These are phyloP conservation scores for Drosera spatulata DNA, from an alignment of 179 eudicot genomes.

Conservation along the genomic window DNA sequence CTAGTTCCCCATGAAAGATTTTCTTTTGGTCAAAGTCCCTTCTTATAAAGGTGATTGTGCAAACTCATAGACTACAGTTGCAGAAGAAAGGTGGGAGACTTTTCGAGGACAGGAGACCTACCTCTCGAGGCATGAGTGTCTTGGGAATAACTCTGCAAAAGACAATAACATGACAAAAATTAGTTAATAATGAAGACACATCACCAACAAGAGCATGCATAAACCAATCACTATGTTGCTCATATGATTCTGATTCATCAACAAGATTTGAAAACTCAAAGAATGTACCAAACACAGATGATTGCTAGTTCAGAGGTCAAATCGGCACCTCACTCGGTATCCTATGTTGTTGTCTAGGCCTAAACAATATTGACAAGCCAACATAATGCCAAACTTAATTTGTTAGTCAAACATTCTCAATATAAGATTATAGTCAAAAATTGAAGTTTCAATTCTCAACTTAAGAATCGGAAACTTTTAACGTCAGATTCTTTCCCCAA, in stretches of 20 bases:
- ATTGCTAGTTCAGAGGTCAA: too few relatives aligned
- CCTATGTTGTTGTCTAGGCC: too few relatives aligned
- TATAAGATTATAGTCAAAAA: too few relatives aligned
- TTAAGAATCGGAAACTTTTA: too few relatives aligned
- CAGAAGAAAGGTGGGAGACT: slow-evolving; percentile 28
- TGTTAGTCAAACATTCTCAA: too few relatives aligned
- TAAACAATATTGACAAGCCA: too few relatives aligned
- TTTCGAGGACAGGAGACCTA: slow-evolving; percentile 45
- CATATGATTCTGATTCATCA: slow-evolving; percentile 2
- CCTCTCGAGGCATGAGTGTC: slow-evolving; percentile 98
- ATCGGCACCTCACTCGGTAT: too few relatives aligned
- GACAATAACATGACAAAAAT: slow-evolving; percentile 64
- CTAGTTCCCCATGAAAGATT: too few relatives aligned
- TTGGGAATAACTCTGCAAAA: slow-evolving; percentile 86
- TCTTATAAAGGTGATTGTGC: slow-evolving; percentile 8
- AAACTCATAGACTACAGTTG: slow-evolving; percentile 1
- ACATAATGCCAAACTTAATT: too few relatives aligned
- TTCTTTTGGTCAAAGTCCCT: not conserved
- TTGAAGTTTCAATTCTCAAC: too few relatives aligned
- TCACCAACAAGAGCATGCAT: slow-evolving; percentile 14
- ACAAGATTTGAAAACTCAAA: slow-evolving; percentile 4
- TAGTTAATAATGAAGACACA: slow-evolving; percentile 16
- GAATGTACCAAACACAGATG: too few relatives aligned
- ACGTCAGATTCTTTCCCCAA: too few relatives aligned
- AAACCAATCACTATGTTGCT: slow-evolving; percentile 24